Conservation (phyloP, 78 protist species). For the Pigoraptor vietnamica region DNA sequence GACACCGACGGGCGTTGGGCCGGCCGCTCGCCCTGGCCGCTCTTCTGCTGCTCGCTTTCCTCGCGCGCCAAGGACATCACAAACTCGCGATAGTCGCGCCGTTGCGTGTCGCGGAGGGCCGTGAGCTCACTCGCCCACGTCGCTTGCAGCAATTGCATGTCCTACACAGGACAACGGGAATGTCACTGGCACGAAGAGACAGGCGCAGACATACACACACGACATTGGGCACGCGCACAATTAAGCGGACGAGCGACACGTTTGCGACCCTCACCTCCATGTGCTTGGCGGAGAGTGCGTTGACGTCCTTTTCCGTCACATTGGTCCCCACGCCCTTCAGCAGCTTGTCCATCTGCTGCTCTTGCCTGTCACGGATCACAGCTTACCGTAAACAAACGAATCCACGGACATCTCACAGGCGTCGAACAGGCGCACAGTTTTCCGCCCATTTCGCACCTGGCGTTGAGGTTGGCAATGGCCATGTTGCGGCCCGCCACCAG, state of each 20-base stretch:
- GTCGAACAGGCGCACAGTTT: neutral
- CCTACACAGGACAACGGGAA: neutral
- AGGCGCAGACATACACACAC: neutral
- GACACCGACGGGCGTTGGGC: no score
- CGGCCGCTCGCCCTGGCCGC: no score
- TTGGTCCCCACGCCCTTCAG: neutral
- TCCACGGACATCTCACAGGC: neutral
- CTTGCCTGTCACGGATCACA: neutral
- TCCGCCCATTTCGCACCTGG: neutral
- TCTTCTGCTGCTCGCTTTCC: neutral
- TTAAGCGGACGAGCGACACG: no score
- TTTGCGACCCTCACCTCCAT: neutral
- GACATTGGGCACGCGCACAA: neutral
- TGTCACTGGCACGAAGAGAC: neutral
- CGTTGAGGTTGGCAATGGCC: neutral
- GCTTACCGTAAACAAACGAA: no score
- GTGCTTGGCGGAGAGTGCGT: neutral
- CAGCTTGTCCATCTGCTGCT: neutral
- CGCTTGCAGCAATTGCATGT: neutral
- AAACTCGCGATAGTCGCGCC: neutral
- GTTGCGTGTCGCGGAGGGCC: neutral
- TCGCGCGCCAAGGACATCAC: neutral
- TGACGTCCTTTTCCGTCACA: neutral
- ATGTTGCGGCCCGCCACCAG: neutral
- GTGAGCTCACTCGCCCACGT: neutral